A percentile compares a stretch with the other conserved stretches of the same genome.
These are phyloP conservation scores for Mesotaenium endlicherianum DNA, from an alignment of 139 green algal species.

Conservation along the genomic window DNA sequence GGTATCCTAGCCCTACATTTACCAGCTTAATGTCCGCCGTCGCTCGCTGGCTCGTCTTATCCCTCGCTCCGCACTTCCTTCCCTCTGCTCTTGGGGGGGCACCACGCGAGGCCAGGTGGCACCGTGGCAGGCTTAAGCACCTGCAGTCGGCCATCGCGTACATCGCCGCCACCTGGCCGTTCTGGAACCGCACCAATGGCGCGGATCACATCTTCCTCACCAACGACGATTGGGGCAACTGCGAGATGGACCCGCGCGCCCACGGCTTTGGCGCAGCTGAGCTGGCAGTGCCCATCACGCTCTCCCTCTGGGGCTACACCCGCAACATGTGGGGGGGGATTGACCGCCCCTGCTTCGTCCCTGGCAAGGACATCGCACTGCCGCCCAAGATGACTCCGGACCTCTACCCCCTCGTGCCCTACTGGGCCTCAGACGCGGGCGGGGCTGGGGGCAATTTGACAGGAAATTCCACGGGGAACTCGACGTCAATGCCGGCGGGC, in stretches of 20 bases:
- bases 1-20: no score
- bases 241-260: conserved; percentile 38
- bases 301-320: neutral
- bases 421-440: neutral
- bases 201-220: conserved; percentile 68
- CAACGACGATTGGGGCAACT: conserved; percentile 66
- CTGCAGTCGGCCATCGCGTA: conserved; percentile 53
- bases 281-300: neutral
- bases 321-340: neutral
- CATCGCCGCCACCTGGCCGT: conserved; percentile 59
- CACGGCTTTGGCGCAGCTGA: neutral
- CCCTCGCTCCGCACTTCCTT: no score
- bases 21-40: no score
- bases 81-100: no score
- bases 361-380: neutral
- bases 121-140: no score
- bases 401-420: neutral
- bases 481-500: no score
- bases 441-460: no score
- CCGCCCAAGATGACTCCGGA: neutral
- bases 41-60: no score
- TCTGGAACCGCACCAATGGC: conserved; percentile 61
- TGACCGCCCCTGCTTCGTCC: neutral
- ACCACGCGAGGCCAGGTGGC: no score
- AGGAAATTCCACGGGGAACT: no score